A percentile compares a stretch with the other conserved stretches of the same genome.
Conservation (phyloP, 768 basidiomycete genomes). For the Rhizopogon vinicolor region DNA sequence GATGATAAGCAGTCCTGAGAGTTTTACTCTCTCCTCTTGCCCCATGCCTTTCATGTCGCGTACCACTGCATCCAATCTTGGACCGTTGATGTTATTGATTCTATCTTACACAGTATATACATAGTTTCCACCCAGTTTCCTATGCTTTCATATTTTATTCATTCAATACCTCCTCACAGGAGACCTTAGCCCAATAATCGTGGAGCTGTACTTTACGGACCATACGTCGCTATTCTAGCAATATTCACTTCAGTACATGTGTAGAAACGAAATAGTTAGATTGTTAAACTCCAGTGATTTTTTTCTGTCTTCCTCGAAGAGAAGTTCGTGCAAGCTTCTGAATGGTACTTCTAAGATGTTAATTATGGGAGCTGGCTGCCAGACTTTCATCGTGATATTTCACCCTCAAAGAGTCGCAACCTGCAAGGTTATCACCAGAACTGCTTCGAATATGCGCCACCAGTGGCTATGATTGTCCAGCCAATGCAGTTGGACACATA, state of each 20-base stretch:
- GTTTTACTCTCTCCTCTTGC: neutral
- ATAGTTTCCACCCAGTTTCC: constrained; percentile 6
- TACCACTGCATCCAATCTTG: neutral
- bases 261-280: neutral
- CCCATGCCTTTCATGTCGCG: neutral
- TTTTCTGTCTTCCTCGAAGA: neutral
- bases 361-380: neutral
- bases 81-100: constrained; percentile 4
- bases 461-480: neutral
- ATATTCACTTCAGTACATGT: neutral
- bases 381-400: neutral
- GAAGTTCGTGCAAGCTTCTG: neutral
- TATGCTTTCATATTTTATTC: constrained; percentile 26
- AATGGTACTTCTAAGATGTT: neutral
- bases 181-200: constrained; percentile 11
- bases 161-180: constrained; percentile 3
- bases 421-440: neutral
- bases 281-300: neutral
- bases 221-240: neutral
- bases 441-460: neutral
- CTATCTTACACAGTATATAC: constrained; percentile 5
- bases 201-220: constrained; percentile 2
- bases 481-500: neutral
- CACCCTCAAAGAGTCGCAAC: neutral
- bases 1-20: neutral